Evolutionary conservation across 2,329 filamentous ascomycete genomes (phyloP).

Genomic region (Lachnellula willkommii): DNA sequence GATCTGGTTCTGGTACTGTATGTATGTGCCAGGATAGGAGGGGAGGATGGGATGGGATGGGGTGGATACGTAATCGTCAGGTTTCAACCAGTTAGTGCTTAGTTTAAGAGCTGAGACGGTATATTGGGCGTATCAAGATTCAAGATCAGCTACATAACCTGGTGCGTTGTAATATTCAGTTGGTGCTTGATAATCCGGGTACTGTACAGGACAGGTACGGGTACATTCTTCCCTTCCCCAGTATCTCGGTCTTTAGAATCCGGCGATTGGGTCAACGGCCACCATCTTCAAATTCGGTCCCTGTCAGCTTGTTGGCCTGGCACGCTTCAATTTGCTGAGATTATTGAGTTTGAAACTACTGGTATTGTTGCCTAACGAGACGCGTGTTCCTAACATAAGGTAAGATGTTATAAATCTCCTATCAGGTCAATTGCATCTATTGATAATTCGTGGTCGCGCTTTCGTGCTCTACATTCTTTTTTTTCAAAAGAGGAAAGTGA

Average conservation of each 20-base stretch:
- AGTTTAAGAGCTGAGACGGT: constrained; percentile 3
- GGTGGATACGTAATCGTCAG: too few relatives aligned
- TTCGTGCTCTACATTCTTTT: too few relatives aligned
- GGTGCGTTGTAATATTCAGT: background rate
- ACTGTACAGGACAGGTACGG: too few relatives aligned
- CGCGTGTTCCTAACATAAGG: background rate
- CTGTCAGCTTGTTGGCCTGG: background rate
- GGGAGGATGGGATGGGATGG: too few relatives aligned
- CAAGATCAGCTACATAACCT: background rate
- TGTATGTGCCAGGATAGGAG: background rate
- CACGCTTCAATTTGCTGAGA: background rate
- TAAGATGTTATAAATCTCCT: too few relatives aligned
- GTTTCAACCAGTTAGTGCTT: background rate
- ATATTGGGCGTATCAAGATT: constrained; percentile 7
- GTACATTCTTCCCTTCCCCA: too few relatives aligned
- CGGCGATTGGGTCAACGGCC: too few relatives aligned
- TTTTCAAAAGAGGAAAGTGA: too few relatives aligned
- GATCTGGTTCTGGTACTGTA: too few relatives aligned
- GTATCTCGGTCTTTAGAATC: too few relatives aligned
- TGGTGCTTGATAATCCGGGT: constrained; percentile 5
- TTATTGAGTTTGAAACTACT: background rate
- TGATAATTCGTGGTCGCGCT: too few relatives aligned
- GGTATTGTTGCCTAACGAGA: background rate
- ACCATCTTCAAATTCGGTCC: background rate
- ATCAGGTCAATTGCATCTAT: too few relatives aligned